Evolutionary conservation across 2,329 filamentous ascomycete genomes (phyloP).

Genomic region (Teratosphaeria destructans): DNA sequence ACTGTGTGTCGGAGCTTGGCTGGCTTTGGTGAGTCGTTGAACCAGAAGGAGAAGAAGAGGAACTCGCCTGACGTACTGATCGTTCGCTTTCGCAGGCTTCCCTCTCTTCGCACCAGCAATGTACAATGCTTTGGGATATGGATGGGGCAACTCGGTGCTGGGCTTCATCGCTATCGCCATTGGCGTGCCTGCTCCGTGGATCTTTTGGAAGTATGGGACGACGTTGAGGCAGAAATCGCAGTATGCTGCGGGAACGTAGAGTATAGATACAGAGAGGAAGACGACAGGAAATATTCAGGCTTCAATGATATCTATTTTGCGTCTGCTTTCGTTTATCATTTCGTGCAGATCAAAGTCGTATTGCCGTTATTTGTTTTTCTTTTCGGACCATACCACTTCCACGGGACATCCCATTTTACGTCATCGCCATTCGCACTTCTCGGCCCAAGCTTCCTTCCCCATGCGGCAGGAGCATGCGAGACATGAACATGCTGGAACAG

Average conservation of each 20-base stretch:
- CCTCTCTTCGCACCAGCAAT: conserved; percentile 48
- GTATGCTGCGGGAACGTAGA: conserved; percentile 14
- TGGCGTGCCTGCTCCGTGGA: conserved; percentile 37
- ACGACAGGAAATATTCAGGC: neutral
- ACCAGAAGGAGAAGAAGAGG: no score
- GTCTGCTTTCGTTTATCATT: neutral
- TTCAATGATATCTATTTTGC: neutral
- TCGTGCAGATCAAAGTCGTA: neutral
- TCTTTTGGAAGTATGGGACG: conserved; percentile 29
- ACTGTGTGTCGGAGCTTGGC: conserved; percentile 44
- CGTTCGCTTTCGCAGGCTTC: conserved; percentile 27
- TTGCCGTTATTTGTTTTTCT: neutral
- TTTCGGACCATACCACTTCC: neutral
- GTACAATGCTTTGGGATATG: conserved; percentile 34
- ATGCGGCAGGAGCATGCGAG: neutral
- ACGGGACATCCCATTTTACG: neutral
- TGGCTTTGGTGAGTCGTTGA: conserved; percentile 30
- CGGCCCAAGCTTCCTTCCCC: neutral
- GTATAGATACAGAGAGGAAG: neutral
- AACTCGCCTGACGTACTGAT: neutral
- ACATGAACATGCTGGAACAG: neutral
- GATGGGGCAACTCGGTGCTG: conserved; percentile 43
- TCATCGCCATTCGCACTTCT: neutral
- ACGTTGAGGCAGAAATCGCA: conserved; percentile 17
- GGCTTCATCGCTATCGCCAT: conserved; percentile 43